Evolutionary conservation across 2,329 filamentous ascomycete genomes (phyloP).

Genomic region (Scedosporium boydii): DNA sequence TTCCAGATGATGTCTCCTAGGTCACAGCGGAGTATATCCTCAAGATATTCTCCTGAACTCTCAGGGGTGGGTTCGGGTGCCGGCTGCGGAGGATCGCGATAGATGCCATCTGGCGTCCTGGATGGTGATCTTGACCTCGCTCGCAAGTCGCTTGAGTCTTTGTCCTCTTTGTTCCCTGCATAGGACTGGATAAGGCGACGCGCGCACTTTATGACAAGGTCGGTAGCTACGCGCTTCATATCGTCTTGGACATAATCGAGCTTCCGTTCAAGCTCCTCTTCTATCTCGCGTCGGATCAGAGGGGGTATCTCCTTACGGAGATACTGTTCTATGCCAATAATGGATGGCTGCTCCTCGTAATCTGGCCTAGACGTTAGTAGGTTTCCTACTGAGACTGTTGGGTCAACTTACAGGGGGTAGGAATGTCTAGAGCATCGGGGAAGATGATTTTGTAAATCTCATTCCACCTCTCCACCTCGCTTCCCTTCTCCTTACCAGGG

Average conservation of each 20-base stretch:
- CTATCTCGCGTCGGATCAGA: background rate
- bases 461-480: slow-evolving; percentile 1
- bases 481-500: background rate
- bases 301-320: background rate
- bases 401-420: slow-evolving; percentile 3
- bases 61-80: background rate
- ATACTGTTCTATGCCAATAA: background rate
- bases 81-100: background rate
- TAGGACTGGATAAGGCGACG: background rate
- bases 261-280: slow-evolving; percentile 1
- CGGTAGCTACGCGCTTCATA: background rate
- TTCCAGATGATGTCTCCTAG: background rate
- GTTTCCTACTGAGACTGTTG: background rate
- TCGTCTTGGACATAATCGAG: background rate
- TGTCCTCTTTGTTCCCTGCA: background rate
- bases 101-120: background rate
- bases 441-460: slow-evolving; percentile 5
- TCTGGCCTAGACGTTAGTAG: background rate
- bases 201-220: background rate
- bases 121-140: background rate
- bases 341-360: background rate
- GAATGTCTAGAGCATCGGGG: background rate
- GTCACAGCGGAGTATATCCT: background rate
- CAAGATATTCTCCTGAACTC: background rate
- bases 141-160: background rate